Base-by-base conservation (phyloP, 2,329 filamentous ascomycete genomes). In the Stagonosporopsis vannaccii region DNA sequence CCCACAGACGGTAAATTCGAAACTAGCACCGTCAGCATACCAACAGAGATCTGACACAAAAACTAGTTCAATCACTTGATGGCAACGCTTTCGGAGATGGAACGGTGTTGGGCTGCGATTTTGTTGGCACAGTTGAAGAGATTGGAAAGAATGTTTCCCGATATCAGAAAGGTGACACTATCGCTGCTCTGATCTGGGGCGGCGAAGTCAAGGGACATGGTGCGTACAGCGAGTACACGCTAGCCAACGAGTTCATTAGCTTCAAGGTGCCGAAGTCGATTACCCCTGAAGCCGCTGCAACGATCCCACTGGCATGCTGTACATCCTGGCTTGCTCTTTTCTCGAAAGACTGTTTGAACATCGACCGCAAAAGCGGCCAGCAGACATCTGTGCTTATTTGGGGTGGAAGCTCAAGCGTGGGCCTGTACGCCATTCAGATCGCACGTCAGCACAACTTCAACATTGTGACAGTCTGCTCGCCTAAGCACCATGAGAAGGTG, bases 281-380 rank as follows among this genome's bases (percentile, higher is more conserved):
- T 12, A 43, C 69, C 0, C 61, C 47, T 0, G 69, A 67, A 15
- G 58, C 77, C 28, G 78, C 76, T 5, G 71, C 71, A 2, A 79
- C 79, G 0, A 47, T 80, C 7, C 78, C 78, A 2, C 57, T 81
- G 2, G 79, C 77, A 3, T 68, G 70, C 0, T 58, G 69, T 6
- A 81, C 79, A 5, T 66, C 78, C 1, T 76, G 68, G 70, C 66
- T 80, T 4, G 77, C 75, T 0, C 52, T 80, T 0, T 80, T 78
- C 45, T 79, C 77, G 0, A 70, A 72, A 36, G 62, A 69, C 2
- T 76, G 72, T 33, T 62, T 81, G 8, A 57, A 58, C n/a, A 75
- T 80, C 20, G 51, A 52, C 45, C 73, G 53, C 53, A 60, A 28
- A 9, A 49, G 40, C 4, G 40, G 50, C 4, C 32, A 53, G 8